These are phyloP conservation scores for Plantago lanceolata DNA, from an alignment of 305 asterid species.

Conservation along the genomic window DNA sequence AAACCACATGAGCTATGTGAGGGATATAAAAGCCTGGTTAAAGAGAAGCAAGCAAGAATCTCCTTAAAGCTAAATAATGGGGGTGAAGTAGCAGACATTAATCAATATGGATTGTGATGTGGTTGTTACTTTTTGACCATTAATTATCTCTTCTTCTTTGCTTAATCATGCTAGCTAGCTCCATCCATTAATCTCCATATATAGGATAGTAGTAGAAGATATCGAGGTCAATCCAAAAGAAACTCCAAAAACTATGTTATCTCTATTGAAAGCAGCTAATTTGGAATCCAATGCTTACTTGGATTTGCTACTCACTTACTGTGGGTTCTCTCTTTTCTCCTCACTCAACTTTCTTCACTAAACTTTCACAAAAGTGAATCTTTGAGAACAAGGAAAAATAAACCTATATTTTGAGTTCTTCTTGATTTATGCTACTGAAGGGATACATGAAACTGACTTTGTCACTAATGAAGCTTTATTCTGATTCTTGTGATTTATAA, in stretches of 20 bases:
- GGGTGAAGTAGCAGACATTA: constrained; percentile 61
- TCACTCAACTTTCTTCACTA: too few relatives aligned
- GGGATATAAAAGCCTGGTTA: constrained; percentile 65
- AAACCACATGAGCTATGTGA: too few relatives aligned
- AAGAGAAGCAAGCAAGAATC: constrained; percentile 74
- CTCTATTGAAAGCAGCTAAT: constrained; percentile 34
- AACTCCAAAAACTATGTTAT: constrained; percentile 33
- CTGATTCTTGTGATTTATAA: too few relatives aligned
- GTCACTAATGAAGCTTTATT: too few relatives aligned
- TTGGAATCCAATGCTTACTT: constrained; percentile 77
- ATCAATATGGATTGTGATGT: constrained; percentile 42
- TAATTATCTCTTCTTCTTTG: constrained; percentile 29
- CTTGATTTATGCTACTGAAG: too few relatives aligned
- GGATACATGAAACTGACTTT: too few relatives aligned
- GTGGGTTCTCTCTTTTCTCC: too few relatives aligned
- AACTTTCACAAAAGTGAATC: too few relatives aligned
- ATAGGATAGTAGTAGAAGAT: not conserved
- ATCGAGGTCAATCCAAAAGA: constrained; percentile 56
- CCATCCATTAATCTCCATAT: too few relatives aligned
- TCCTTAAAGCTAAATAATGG: constrained; percentile 72
- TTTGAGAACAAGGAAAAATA: too few relatives aligned
- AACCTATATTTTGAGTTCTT: too few relatives aligned
- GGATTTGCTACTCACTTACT: constrained; percentile 21
- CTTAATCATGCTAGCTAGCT: constrained; percentile 35
- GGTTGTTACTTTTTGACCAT: constrained; percentile 86